phyloP scores from a whole-genome alignment of 345 rosid species.

The Punica granatum region DNA sequence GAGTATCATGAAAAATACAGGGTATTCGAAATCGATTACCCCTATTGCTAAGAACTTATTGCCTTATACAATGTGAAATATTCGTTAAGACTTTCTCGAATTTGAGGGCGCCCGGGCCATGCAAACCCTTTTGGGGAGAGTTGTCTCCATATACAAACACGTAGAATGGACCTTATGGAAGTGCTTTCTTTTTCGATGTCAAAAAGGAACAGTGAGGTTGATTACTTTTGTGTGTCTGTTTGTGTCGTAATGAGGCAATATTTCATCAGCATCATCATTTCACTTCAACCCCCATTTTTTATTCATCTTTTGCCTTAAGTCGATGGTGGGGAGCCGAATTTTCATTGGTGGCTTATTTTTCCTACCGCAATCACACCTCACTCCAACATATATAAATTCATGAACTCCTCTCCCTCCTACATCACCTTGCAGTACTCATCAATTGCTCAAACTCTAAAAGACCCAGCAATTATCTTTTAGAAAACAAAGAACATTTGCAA shows the following conservation, averaged over 20 bases:
- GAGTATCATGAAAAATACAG: no score
- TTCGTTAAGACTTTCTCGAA: no score
- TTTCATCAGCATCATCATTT: constrained; percentile 33
- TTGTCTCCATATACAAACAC: constrained; percentile 15
- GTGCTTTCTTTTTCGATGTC: constrained; percentile 6
- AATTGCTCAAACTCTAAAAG: background rate
- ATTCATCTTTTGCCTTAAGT: no score
- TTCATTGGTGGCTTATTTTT: constrained; percentile 1
- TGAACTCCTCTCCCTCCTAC: background rate
- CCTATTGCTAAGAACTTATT: no score
- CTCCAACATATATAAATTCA: background rate
- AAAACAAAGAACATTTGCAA: background rate
- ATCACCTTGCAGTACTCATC: background rate
- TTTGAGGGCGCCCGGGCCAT: constrained; percentile 25
- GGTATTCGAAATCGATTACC: no score
- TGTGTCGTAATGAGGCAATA: constrained; percentile 20
- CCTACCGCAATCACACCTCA: constrained; percentile 4
- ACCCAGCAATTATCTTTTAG: background rate
- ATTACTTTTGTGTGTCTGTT: constrained; percentile 25
- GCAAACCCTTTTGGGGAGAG: no score
- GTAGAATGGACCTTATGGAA: background rate
- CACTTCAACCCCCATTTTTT: no score
- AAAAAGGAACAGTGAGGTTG: constrained; percentile 25
- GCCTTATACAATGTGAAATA: no score
- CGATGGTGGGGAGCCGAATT: background rate